Conservation (phyloP, 2,329 filamentous ascomycete genomes). For the Colletotrichum sublineola region DNA sequence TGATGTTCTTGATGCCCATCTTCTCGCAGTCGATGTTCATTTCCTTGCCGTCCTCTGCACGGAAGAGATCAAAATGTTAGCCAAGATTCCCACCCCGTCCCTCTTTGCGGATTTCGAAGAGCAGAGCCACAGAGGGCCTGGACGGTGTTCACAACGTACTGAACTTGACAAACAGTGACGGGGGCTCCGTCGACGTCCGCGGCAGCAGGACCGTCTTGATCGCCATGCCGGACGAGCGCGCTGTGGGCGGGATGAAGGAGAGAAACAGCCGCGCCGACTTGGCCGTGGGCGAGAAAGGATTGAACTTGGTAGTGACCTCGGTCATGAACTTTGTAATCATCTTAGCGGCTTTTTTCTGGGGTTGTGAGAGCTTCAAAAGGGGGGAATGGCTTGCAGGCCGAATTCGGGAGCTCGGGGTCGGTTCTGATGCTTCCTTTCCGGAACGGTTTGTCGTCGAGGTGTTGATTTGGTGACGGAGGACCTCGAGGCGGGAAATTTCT, state of each 20-base stretch:
- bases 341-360: conserved; percentile 46
- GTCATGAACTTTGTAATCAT: conserved; percentile 93
- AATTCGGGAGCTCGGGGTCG: not conserved
- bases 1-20: conserved; percentile 85
- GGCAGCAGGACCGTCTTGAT: conserved; percentile 84
- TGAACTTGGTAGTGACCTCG: conserved; percentile 88
- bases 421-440: not conserved
- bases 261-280: conserved; percentile 92
- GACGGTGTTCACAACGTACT: conserved; percentile 69
- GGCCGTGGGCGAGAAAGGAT: conserved; percentile 85
- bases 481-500: not conserved
- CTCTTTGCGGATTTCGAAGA: not conserved
- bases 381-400: not conserved
- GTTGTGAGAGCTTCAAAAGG: not conserved
- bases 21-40: conserved; percentile 85
- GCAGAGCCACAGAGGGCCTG: not conserved
- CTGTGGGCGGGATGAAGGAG: conserved; percentile 83
- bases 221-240: conserved; percentile 78
- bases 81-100: not conserved
- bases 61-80: not conserved
- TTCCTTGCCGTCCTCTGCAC: conserved; percentile 89
- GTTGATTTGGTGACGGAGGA: not conserved
- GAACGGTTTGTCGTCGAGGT: not conserved
- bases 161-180: conserved; percentile 83
- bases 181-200: conserved; percentile 75